Evolutionary conservation across 1,284 basidiomycete species (phyloP).

Genomic region (Cronartium quercuum): DNA sequence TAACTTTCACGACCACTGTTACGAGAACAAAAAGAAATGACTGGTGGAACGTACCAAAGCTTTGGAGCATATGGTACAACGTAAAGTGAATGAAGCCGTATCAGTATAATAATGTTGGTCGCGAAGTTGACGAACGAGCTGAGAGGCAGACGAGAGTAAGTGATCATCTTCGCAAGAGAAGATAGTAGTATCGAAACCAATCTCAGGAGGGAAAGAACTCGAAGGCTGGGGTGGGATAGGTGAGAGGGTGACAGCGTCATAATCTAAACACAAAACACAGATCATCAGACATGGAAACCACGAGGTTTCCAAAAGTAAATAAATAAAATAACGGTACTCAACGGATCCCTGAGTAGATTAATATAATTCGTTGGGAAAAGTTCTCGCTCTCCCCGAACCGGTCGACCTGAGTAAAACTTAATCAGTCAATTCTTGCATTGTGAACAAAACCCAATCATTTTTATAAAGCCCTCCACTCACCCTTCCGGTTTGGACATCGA

Average conservation of each 20-base stretch:
- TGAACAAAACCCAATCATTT: too few relatives aligned
- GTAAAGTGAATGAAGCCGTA: constrained; percentile 71
- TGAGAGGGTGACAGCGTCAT: constrained; percentile 78
- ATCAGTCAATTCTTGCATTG: too few relatives aligned
- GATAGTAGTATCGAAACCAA: constrained; percentile 79
- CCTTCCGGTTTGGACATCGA: constrained; percentile 87
- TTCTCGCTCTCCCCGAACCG: constrained; percentile 21
- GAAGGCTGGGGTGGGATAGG: constrained; percentile 60
- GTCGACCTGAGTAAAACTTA: constrained; percentile 2
- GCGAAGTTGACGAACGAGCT: constrained; percentile 66
- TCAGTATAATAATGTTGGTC: constrained; percentile 78
- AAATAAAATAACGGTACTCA: constrained; percentile 38
- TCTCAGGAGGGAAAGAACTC: constrained; percentile 42
- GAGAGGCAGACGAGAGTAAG: constrained; percentile 62
- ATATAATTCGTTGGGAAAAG: constrained; percentile 55
- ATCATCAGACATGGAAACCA: constrained; percentile 19
- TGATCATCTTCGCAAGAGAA: constrained; percentile 57
- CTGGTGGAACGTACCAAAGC: background rate
- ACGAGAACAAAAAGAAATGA: background rate
- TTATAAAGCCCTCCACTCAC: constrained; percentile 49
- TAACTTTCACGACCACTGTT: constrained; percentile 18
- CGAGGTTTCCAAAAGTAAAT: background rate
- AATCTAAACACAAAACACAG: constrained; percentile 54
- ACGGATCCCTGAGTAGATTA: constrained; percentile 85
- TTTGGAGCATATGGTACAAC: constrained; percentile 61